Conservation (phyloP, 1,139 yeast species). For the Scheffersomyces illinoinensis region DNA sequence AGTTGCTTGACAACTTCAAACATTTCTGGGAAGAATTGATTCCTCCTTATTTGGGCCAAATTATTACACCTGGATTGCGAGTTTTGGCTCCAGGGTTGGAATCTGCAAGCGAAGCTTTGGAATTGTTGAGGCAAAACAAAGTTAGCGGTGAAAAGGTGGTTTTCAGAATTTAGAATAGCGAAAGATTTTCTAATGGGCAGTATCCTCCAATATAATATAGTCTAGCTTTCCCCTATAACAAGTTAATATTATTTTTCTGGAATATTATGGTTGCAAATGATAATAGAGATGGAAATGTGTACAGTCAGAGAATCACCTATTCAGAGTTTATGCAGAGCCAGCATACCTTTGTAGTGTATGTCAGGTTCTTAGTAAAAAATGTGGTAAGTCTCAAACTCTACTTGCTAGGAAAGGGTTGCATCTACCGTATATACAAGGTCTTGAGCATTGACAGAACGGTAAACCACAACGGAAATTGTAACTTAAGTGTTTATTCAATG, state of each 20-base stretch:
- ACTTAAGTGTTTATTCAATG: not conserved
- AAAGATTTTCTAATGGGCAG: not conserved
- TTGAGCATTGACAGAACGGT: not conserved
- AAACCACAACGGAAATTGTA: not conserved
- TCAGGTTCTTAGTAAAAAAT: not conserved
- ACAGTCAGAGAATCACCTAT: not conserved
- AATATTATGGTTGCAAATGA: not conserved
- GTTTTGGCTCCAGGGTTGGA: constrained; percentile 29
- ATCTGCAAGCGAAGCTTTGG: constrained; percentile 28
- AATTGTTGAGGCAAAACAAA: constrained; percentile 23
- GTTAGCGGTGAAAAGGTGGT: constrained; percentile 30
- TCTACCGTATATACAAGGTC: not conserved
- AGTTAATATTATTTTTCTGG: not conserved
- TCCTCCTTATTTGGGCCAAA: constrained; percentile 17
- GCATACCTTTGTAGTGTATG: not conserved
- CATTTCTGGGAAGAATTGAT: constrained; percentile 24
- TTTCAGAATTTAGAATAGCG: constrained; percentile 10
- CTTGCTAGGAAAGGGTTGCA: not conserved
- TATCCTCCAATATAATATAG: not conserved
- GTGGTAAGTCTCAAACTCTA: not conserved
- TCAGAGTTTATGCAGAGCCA: not conserved
- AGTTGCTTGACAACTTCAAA: constrained; percentile 15
- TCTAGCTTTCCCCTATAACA: not conserved
- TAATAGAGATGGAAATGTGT: not conserved
- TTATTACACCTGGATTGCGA: constrained; percentile 22